phyloP scores from a whole-genome alignment of 805 yeast species.

The Candida glaebosa region DNA sequence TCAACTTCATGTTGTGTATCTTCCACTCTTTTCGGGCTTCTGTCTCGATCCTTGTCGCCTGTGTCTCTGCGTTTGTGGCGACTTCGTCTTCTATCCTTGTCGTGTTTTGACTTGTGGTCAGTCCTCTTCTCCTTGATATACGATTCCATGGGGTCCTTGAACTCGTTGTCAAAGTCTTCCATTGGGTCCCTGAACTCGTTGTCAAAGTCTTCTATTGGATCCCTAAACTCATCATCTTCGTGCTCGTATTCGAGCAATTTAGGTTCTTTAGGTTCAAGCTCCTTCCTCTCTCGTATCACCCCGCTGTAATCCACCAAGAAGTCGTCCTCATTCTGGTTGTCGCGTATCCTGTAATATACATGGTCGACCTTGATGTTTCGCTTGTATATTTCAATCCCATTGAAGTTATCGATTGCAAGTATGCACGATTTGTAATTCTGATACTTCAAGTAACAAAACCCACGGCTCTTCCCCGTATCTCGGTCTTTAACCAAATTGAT shows the following conservation, averaged over 20 bases:
- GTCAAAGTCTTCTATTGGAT: slow-evolving; percentile 27
- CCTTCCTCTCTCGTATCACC: not conserved
- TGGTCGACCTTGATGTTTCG: slow-evolving; percentile 62
- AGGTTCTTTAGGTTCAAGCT: not conserved
- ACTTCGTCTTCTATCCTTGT: slow-evolving; percentile 2
- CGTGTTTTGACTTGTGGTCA: slow-evolving; percentile 1
- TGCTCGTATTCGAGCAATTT: slow-evolving; percentile 4
- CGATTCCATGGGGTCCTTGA: slow-evolving; percentile 23
- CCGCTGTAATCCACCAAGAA: not conserved
- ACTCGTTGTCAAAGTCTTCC: slow-evolving; percentile 14
- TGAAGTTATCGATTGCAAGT: slow-evolving; percentile 84
- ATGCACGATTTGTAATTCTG: slow-evolving; percentile 78
- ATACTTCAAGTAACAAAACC: slow-evolving; percentile 80
- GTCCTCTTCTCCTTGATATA: slow-evolving; percentile 6
- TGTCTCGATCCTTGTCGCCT: slow-evolving; percentile 7
- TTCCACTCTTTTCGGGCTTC: slow-evolving; percentile 1
- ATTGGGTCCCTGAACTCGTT: slow-evolving; percentile 25
- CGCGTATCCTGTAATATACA: slow-evolving; percentile 54
- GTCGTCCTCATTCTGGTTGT: slow-evolving; percentile 46
- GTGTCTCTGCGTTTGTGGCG: slow-evolving; percentile 1
- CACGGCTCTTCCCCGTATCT: slow-evolving; percentile 31
- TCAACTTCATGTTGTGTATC: not conserved
- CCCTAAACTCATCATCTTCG: slow-evolving; percentile 26
- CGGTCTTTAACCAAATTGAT: slow-evolving; percentile 65
- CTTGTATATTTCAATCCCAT: slow-evolving; percentile 61